Conservation (phyloP, 2,329 filamentous ascomycete species). For the Fusarium cyanostomum region DNA sequence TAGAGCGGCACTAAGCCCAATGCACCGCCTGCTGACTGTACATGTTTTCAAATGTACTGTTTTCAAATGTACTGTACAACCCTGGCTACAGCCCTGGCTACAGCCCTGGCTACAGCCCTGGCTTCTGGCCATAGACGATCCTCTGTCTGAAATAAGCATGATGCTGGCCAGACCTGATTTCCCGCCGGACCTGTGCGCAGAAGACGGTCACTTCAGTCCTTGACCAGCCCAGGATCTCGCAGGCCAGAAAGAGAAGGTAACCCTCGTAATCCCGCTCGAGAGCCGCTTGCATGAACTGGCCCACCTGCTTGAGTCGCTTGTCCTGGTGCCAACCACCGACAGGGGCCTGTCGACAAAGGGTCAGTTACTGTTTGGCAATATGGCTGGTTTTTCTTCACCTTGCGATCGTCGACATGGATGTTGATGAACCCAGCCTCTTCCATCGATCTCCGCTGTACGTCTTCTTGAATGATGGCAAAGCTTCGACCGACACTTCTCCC, state of each 20-base stretch:
- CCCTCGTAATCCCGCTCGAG: slow-evolving; percentile 18
- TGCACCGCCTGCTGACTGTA: no score
- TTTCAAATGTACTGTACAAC: no score
- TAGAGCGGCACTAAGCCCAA: no score
- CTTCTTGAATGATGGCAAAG: slow-evolving; percentile 6
- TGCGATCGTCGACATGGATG: slow-evolving; percentile 10
- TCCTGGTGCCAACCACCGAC: slow-evolving; percentile 7
- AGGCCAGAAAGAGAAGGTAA: slow-evolving; percentile 9
- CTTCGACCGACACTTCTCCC: slow-evolving; percentile 2
- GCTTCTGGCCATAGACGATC: slow-evolving; percentile 16
- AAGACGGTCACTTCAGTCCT: neutral
- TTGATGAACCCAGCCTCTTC: slow-evolving; percentile 9
- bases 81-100: no score
- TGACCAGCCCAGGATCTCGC: slow-evolving; percentile 11
- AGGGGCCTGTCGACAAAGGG: neutral
- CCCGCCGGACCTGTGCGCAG: slow-evolving; percentile 4
- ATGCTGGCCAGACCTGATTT: slow-evolving; percentile 8
- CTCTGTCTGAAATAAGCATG: slow-evolving; percentile 20
- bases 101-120: no score
- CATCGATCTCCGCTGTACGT: slow-evolving; percentile 2
- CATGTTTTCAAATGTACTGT: no score
- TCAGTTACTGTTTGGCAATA: neutral
- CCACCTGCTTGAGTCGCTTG: neutral
- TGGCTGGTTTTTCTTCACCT: neutral
- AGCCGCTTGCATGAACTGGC: slow-evolving; percentile 8